Base-by-base conservation (phyloP, 2,329 filamentous ascomycete species). In the Fusarium pseudonygamai region DNA sequence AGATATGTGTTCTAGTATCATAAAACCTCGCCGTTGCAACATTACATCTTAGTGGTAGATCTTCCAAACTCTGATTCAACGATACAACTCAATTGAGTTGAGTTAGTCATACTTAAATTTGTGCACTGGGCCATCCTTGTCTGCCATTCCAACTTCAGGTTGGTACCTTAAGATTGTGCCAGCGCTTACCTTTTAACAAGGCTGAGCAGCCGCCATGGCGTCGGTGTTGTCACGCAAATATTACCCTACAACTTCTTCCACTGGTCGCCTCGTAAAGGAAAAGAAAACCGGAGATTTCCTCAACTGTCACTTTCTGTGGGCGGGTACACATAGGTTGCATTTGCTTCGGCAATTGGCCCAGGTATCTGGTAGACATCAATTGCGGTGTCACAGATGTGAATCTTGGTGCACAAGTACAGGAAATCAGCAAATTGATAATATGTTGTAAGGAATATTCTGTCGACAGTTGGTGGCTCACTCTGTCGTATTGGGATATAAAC, bases 181-280 rank as follows among this genome's bases (percentile, higher is more conserved):
- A 47, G 60, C 56, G 61, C 50, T 64, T 57, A 59, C 58, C 37
- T 30, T 58, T 57, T 18, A 71, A 55, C 75, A 74, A 61, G 71
- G 71, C 73, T 77, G 75, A 75, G 65, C 67, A 64, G 42, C 63
- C 67, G 47, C 59, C 60, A 75, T 74, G 73, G 61, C 73, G 61
- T 49, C 26, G 42, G 47, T 49, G 50, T 53, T 22, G 69, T 73
- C 52, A 61, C 56, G 37, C 70, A 70, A 46, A 59, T 39, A 47
- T 30, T 37, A 45, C 52, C 47, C 32, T 50, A 52, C 26, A 50
- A 30, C 45, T 61, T 30, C 34, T 49, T n/a, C 53, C 37, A 50
- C 36, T 56, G 53, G 36, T 26, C 34, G 45, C 30, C 39, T 52
- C 24, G 34, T 43, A 66, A 42, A 56, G 14, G 36, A 47, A 46